Evolutionary conservation across 106 monocot genomes (phyloP).

Genomic region (Acorus calamus): DNA sequence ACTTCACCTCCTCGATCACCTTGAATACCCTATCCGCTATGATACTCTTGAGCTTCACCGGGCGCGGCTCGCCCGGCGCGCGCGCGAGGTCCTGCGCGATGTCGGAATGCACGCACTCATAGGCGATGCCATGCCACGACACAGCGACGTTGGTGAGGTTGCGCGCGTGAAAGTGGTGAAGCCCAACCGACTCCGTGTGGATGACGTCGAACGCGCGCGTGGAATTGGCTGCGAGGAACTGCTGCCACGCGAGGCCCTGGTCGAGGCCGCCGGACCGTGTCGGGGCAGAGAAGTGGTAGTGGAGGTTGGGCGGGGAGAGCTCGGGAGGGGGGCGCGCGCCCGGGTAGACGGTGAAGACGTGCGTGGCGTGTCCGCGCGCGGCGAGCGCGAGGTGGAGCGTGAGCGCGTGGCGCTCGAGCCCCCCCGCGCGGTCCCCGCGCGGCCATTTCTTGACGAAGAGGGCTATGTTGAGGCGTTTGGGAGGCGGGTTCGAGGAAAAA

Average conservation of each 20-base stretch:
- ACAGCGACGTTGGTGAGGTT: constrained; percentile 52
- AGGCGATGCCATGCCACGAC: constrained; percentile 91
- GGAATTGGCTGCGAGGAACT: constrained; percentile 42
- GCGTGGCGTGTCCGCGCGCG: constrained; percentile 56
- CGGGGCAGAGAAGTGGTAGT: constrained; percentile 47
- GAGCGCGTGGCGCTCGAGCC: constrained; percentile 76
- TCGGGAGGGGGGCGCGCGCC: constrained; percentile 15
- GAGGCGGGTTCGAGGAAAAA: constrained; percentile 47
- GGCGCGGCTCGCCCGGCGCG: constrained; percentile 21
- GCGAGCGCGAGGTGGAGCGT: constrained; percentile 75
- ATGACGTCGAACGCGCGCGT: constrained; percentile 48
- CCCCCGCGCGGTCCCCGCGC: constrained; percentile 42
- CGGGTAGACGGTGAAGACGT: constrained; percentile 57
- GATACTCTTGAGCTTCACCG: not conserved
- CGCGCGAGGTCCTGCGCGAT: constrained; percentile 68
- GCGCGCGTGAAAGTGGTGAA: constrained; percentile 53
- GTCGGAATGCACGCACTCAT: constrained; percentile 78
- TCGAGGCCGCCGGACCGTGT: constrained; percentile 53
- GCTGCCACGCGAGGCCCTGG: constrained; percentile 58
- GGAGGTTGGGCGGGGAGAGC: constrained; percentile 13
- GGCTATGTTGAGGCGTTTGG: constrained; percentile 52
- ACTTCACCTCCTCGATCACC: constrained; percentile 76
- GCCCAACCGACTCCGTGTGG: constrained; percentile 69
- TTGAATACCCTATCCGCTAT: constrained; percentile 28
- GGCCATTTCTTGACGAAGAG: constrained; percentile 88